Evolutionary conservation across 768 basidiomycete species (phyloP).

Genomic region (Suillus sp.): DNA sequence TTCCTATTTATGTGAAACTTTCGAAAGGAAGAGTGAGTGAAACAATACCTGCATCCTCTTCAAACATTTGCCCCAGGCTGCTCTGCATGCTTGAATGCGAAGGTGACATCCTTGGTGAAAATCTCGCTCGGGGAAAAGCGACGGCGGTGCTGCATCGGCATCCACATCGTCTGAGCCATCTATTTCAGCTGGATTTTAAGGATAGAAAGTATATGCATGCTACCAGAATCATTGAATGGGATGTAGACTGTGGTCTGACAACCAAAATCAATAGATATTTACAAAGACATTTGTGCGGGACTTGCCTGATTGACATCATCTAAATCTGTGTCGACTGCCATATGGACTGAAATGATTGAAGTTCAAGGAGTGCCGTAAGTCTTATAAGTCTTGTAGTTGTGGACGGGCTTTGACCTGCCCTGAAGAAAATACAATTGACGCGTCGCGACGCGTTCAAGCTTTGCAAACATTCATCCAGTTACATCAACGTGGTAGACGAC

Average conservation of each 20-base stretch:
- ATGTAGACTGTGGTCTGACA: conserved; percentile 34
- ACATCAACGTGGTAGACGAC: conserved; percentile 7
- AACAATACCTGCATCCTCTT: conserved; percentile 52
- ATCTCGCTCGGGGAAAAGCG: conserved; percentile 34
- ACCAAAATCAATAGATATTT: conserved; percentile 15
- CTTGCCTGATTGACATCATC: conserved; percentile 32
- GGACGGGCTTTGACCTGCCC: conserved; percentile 42
- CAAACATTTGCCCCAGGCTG: conserved; percentile 62
- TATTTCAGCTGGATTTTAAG: neutral
- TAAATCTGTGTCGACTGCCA: conserved; percentile 21
- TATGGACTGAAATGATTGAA: neutral
- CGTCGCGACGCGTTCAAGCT: conserved; percentile 52
- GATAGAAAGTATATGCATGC: neutral
- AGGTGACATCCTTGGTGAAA: conserved; percentile 36
- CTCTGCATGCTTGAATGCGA: conserved; percentile 54
- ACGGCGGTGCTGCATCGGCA: neutral
- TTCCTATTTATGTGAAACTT: conserved; percentile 33
- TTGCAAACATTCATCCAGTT: conserved; percentile 17
- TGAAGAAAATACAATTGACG: conserved; percentile 47
- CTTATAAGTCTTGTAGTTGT: neutral
- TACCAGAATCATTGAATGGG: conserved; percentile 27
- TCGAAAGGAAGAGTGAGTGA: neutral
- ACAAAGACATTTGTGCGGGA: neutral
- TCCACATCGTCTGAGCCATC: neutral
- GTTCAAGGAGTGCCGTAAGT: neutral